phyloP scores from a whole-genome alignment of 2,329 filamentous ascomycete species.

The Fusarium sp. region DNA sequence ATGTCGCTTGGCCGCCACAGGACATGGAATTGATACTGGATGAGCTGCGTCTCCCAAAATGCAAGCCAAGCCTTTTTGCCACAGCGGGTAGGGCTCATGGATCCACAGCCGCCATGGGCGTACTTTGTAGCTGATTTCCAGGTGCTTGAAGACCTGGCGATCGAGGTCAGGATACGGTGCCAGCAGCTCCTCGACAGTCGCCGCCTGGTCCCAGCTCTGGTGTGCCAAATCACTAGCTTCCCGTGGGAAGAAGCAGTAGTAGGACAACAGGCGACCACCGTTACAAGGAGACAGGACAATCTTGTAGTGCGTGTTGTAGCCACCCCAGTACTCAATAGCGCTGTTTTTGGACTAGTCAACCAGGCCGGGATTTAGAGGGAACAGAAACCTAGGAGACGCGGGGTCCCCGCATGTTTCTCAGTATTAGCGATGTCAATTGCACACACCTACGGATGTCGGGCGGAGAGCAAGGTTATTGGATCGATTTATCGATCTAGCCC shows the following conservation, averaged over 20 bases:
- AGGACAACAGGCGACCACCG: slow-evolving; percentile 68
- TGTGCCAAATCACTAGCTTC: slow-evolving; percentile 67
- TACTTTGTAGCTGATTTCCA: slow-evolving; percentile 68
- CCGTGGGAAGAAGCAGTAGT: slow-evolving; percentile 74
- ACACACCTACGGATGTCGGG: background rate
- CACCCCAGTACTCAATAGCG: slow-evolving; percentile 75
- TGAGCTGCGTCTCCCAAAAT: slow-evolving; percentile 31
- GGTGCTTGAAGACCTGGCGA: slow-evolving; percentile 64
- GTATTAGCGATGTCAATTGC: no score
- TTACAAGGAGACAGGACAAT: slow-evolving; percentile 75
- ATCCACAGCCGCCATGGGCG: slow-evolving; percentile 71
- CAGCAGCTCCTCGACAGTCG: slow-evolving; percentile 65
- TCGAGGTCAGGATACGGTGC: slow-evolving; percentile 69
- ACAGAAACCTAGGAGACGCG: no score
- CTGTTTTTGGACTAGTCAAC: slow-evolving; percentile 40
- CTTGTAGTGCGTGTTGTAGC: slow-evolving; percentile 65
- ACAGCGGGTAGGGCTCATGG: slow-evolving; percentile 27
- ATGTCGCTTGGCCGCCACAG: background rate
- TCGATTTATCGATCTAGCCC: background rate
- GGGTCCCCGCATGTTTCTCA: no score
- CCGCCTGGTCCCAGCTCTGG: slow-evolving; percentile 66
- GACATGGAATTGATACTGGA: background rate
- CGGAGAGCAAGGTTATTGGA: background rate
- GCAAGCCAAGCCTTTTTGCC: slow-evolving; percentile 22
- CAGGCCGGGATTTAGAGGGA: background rate